Conservation (phyloP, 106 monocot genomes). For the Apostasia ramifera region DNA sequence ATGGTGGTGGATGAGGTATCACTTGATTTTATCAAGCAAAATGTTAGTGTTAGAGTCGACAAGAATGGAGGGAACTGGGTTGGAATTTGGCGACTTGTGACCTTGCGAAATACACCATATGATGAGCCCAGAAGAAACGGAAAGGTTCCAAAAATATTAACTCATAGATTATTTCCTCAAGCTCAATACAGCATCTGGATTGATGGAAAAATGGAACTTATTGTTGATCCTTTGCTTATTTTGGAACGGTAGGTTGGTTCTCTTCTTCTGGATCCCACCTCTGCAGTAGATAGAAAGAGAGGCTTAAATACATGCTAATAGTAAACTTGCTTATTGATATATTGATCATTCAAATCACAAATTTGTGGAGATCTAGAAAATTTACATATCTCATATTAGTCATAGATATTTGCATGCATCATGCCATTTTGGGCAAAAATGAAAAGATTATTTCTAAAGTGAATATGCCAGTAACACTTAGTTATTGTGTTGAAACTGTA, state of each 20-base stretch:
- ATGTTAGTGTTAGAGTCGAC: constrained; percentile 49
- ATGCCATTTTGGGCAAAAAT: too few species aligned
- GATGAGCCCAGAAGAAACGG: constrained; percentile 99
- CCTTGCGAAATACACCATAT: constrained; percentile 67
- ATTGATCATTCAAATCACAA: too few species aligned
- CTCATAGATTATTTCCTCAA: constrained; percentile 88
- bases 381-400: too few species aligned
- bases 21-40: constrained; percentile 64
- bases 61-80: constrained; percentile 84
- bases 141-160: constrained; percentile 90
- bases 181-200: constrained; percentile 96
- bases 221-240: constrained; percentile 92
- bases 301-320: too few species aligned
- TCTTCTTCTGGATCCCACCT: neutral
- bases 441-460: too few species aligned
- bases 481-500: too few species aligned
- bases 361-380: too few species aligned
- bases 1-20: constrained; percentile 93
- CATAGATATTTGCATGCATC: too few species aligned
- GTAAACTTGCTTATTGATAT: too few species aligned
- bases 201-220: constrained; percentile 98
- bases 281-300: too few species aligned
- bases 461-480: too few species aligned
- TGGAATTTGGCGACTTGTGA: constrained; percentile 88
- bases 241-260: constrained; percentile 62